Evolutionary conservation across 805 yeast genomes (phyloP).

Genomic region (Starmerella apis): DNA sequence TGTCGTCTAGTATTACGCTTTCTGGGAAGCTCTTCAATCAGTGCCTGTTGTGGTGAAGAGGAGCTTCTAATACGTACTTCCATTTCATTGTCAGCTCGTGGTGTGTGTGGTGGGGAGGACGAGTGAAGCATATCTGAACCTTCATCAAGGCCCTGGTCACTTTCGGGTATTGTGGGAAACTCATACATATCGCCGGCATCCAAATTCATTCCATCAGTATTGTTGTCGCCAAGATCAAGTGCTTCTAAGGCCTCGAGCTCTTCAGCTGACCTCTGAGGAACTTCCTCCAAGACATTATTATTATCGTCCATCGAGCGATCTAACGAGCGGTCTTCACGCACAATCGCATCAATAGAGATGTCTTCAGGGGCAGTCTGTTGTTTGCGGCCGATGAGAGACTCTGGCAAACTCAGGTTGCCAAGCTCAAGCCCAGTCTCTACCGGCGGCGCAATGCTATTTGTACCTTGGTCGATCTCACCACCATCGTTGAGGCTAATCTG

Average conservation of each 20-base stretch:
- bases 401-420: neutral
- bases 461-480: neutral
- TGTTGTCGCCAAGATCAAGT: constrained; percentile 15
- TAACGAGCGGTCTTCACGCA: constrained; percentile 16
- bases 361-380: constrained; percentile 6
- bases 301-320: constrained; percentile 6
- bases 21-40: neutral
- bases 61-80: neutral
- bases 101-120: constrained; percentile 20
- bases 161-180: neutral
- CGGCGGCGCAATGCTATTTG: neutral
- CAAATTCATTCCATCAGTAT: neutral
- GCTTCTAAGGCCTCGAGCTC: constrained; percentile 12
- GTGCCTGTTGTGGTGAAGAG: constrained; percentile 1
- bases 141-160: constrained; percentile 10
- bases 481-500: constrained; percentile 4
- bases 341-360: constrained; percentile 15
- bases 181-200: constrained; percentile 2
- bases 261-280: constrained; percentile 12
- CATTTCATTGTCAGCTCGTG: constrained; percentile 7
- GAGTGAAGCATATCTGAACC: constrained; percentile 19
- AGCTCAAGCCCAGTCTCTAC: constrained; percentile 1
- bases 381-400: constrained; percentile 1
- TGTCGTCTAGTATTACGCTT: neutral
- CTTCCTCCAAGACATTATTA: constrained; percentile 1